Evolutionary conservation across 2,329 filamentous ascomycete species (phyloP).

Genomic region (Nigrospora oryzae): DNA sequence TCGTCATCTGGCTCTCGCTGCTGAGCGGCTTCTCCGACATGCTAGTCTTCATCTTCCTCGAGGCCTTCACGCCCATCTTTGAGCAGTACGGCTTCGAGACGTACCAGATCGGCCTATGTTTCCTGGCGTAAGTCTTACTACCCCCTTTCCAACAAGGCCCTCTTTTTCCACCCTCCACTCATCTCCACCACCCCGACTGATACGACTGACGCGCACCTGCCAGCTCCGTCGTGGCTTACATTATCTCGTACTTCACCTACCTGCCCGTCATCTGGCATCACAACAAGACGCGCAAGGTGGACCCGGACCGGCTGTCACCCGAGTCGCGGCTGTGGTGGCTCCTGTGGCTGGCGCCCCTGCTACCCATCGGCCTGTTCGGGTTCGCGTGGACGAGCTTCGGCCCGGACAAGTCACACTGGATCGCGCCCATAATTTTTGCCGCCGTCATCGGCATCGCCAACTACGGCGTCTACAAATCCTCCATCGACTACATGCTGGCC

Average conservation of each 20-base stretch:
- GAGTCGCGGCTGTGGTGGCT: slow-evolving; percentile 54
- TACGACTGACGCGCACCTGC: neutral
- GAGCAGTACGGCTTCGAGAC: slow-evolving; percentile 48
- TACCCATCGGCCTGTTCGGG: slow-evolving; percentile 52
- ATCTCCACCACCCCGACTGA: neutral
- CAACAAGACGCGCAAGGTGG: slow-evolving; percentile 30
- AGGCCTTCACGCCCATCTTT: slow-evolving; percentile 52
- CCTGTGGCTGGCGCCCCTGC: slow-evolving; percentile 48
- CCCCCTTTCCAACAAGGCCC: too few species aligned
- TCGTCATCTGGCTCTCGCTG: slow-evolving; percentile 50
- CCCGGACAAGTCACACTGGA: slow-evolving; percentile 45
- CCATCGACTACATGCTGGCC: slow-evolving; percentile 58
- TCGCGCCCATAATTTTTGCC: slow-evolving; percentile 51
- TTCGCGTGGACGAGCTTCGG: slow-evolving; percentile 50
- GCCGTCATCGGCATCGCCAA: slow-evolving; percentile 56
- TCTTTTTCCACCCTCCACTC: too few species aligned
- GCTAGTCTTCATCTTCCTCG: slow-evolving; percentile 59
- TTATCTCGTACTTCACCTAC: slow-evolving; percentile 50
- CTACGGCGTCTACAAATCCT: slow-evolving; percentile 55
- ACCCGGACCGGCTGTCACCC: slow-evolving; percentile 25
- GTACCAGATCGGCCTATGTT: slow-evolving; percentile 17
- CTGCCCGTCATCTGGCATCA: slow-evolving; percentile 34
- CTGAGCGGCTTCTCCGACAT: slow-evolving; percentile 55
- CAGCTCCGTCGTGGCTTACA: slow-evolving; percentile 41
- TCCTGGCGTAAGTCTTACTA: slow-evolving; percentile 25